phyloP scores from a whole-genome alignment of 139 green algal genomes.

The Chlamydomonas applanata region DNA sequence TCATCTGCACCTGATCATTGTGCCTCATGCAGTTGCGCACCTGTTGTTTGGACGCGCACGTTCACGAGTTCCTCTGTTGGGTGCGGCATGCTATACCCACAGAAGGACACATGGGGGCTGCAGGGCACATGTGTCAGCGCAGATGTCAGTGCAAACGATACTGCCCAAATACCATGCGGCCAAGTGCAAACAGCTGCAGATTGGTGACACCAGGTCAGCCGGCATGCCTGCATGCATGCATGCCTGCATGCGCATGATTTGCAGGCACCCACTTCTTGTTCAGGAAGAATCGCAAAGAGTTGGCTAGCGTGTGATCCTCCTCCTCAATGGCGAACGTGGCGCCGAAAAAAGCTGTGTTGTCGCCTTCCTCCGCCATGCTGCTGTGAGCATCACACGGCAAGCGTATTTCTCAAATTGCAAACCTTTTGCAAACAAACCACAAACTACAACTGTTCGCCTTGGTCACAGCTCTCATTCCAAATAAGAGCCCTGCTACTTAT shows the following conservation, averaged over 20 bases:
- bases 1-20: too few species aligned
- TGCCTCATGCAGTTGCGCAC: slow-evolving; percentile 15
- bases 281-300: slow-evolving; percentile 77
- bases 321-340: slow-evolving; percentile 75
- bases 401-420: too few species aligned
- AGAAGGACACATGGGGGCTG: slow-evolving; percentile 75
- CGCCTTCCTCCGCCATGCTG: neutral
- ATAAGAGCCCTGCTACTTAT: too few species aligned
- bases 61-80: slow-evolving; percentile 82
- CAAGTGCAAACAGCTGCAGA: neutral
- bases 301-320: slow-evolving; percentile 87
- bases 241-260: neutral
- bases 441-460: too few species aligned
- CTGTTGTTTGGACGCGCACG: slow-evolving; percentile 82
- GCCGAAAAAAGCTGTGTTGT: slow-evolving; percentile 26
- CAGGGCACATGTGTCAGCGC: neutral
- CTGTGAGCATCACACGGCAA: too few species aligned
- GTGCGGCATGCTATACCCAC: slow-evolving; percentile 83
- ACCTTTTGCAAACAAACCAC: too few species aligned
- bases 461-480: too few species aligned
- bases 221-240: neutral
- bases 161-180: neutral
- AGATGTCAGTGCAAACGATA: neutral
- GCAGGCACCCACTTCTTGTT: slow-evolving; percentile 73
- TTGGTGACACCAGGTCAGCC: neutral